A percentile compares a stretch with the other conserved stretches of the same genome.
These are phyloP conservation scores for Chloris gayana DNA, from an alignment of 176 grass and related monocot genomes.

Conservation along the genomic window DNA sequence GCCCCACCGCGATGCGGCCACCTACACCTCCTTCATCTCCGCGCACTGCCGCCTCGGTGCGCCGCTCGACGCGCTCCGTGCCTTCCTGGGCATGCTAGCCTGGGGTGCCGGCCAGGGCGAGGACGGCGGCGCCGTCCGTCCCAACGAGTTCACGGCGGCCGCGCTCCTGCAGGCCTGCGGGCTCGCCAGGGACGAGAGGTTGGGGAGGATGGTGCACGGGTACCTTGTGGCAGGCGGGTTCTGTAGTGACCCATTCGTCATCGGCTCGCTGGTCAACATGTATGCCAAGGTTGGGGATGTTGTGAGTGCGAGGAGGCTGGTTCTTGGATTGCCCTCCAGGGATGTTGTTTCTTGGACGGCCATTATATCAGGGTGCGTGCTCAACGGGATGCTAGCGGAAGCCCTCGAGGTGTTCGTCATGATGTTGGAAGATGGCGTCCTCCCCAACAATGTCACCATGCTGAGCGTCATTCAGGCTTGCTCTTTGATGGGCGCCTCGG, in stretches of 20 bases:
- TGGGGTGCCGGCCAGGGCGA: slow-evolving; percentile 4
- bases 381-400: slow-evolving; percentile 58
- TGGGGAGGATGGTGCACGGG: slow-evolving; percentile 64
- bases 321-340: slow-evolving; percentile 50
- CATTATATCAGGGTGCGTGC: slow-evolving; percentile 60
- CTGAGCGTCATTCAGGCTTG: slow-evolving; percentile 70
- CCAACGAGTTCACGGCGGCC: slow-evolving; percentile 72
- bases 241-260: slow-evolving; percentile 49
- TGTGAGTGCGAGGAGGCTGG: slow-evolving; percentile 43
- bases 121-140: slow-evolving; percentile 19
- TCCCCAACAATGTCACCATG: slow-evolving; percentile 66
- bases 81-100: slow-evolving; percentile 58
- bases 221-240: slow-evolving; percentile 59
- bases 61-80: slow-evolving; percentile 45
- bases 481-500: slow-evolving; percentile 50
- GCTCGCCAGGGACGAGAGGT: slow-evolving; percentile 43
- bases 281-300: slow-evolving; percentile 63
- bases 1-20: slow-evolving; percentile 64
- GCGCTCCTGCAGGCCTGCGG: slow-evolving; percentile 63
- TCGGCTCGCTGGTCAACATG: slow-evolving; percentile 63
- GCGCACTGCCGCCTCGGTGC: slow-evolving; percentile 46
- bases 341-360: slow-evolving; percentile 76
- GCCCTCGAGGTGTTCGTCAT: slow-evolving; percentile 55
- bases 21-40: slow-evolving; percentile 63
- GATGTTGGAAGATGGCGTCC: slow-evolving; percentile 68